Evolutionary conservation across 257 asterid genomes (phyloP).

Genomic region (Eustoma russellianum): DNA sequence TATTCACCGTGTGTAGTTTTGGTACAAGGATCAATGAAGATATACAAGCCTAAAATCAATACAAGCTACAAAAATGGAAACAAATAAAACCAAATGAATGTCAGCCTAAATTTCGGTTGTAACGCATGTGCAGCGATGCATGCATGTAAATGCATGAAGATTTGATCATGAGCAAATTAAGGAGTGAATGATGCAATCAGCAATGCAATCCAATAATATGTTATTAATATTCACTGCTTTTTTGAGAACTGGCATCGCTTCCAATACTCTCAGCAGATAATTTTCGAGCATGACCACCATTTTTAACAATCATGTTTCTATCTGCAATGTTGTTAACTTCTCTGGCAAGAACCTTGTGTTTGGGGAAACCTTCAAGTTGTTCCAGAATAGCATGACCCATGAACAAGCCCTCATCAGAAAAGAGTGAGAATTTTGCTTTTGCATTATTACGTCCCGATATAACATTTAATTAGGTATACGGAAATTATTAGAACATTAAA

Average conservation of each 20-base stretch:
- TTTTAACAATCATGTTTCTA: constrained; percentile 37
- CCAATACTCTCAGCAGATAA: constrained; percentile 68
- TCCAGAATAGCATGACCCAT: constrained; percentile 93
- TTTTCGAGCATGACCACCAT: constrained; percentile 55
- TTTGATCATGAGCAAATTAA: no score
- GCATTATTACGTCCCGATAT: not conserved
- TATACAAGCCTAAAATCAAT: no score
- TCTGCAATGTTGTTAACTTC: constrained; percentile 26
- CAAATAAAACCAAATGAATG: no score
- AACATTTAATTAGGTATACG: not conserved
- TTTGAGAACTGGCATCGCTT: constrained; percentile 60
- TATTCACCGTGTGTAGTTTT: no score
- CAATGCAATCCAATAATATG: no score
- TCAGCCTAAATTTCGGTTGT: no score
- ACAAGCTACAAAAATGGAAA: no score
- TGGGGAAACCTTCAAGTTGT: constrained; percentile 74
- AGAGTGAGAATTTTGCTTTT: constrained; percentile 7
- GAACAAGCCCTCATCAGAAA: constrained; percentile 75
- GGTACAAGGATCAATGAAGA: no score
- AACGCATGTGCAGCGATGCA: no score
- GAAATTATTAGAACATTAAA: constrained; percentile 3
- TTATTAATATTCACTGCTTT: constrained; percentile 54
- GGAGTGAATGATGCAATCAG: no score
- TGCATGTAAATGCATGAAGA: no score
- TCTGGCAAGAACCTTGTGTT: constrained; percentile 37